Evolutionary conservation across 768 basidiomycete genomes (phyloP).

Genomic region (Agaricus bisporus): DNA sequence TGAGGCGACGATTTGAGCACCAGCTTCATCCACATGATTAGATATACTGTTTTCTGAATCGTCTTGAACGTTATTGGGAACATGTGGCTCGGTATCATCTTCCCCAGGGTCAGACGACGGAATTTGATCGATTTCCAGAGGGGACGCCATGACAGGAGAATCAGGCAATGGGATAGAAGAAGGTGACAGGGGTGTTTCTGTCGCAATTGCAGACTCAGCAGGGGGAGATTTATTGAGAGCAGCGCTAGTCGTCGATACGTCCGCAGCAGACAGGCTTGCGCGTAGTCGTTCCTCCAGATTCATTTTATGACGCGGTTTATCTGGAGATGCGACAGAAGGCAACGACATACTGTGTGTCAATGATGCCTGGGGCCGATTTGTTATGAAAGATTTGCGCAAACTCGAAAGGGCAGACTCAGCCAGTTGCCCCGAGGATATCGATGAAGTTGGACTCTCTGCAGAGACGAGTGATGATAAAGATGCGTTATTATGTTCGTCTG

Average conservation of each 20-base stretch:
- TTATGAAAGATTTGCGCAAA: constrained; percentile 56
- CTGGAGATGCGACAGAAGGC: constrained; percentile 9
- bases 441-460: constrained; percentile 23
- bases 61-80: too few relatives aligned
- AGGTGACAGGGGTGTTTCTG: constrained; percentile 28
- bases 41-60: neutral
- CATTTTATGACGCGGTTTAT: constrained; percentile 33
- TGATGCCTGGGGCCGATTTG: constrained; percentile 36
- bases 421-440: constrained; percentile 44
- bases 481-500: constrained; percentile 13
- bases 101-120: neutral
- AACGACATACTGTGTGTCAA: constrained; percentile 13
- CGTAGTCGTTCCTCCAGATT: constrained; percentile 76
- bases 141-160: constrained; percentile 22
- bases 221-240: neutral
- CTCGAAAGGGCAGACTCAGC: constrained; percentile 57
- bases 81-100: neutral
- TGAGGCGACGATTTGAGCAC: neutral
- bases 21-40: neutral
- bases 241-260: neutral
- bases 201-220: constrained; percentile 17
- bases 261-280: constrained; percentile 16
- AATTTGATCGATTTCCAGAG: constrained; percentile 10
- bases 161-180: constrained; percentile 38
- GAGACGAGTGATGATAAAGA: constrained; percentile 30